Evolutionary conservation across 2,329 filamentous ascomycete genomes (phyloP).

Genomic region (Albophoma yamanashiensis): DNA sequence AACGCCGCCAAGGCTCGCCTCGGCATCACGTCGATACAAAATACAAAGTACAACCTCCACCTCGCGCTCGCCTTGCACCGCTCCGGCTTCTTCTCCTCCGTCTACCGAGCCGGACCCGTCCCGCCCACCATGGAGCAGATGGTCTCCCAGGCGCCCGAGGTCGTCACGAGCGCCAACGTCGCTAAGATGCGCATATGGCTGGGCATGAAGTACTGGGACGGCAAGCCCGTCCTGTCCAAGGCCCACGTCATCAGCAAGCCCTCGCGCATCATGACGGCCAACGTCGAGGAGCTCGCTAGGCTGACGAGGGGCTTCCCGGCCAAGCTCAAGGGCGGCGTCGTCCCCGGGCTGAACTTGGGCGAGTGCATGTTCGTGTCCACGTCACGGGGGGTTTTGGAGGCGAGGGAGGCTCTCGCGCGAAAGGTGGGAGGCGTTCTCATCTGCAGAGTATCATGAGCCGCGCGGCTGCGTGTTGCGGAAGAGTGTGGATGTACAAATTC

Average conservation of each 20-base stretch:
- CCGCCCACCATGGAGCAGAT: slow-evolving; percentile 38
- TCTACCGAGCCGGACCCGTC: slow-evolving; percentile 58
- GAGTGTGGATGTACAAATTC: background rate
- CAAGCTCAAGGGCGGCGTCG: slow-evolving; percentile 47
- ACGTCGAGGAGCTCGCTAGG: slow-evolving; percentile 47
- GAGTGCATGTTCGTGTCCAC: slow-evolving; percentile 77
- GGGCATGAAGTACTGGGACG: slow-evolving; percentile 82
- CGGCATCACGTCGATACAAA: slow-evolving; percentile 71
- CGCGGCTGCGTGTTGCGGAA: background rate
- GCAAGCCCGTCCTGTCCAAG: slow-evolving; percentile 63
- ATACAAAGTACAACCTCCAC: slow-evolving; percentile 69
- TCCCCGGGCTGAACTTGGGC: slow-evolving; percentile 67
- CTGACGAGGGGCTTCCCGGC: slow-evolving; percentile 60
- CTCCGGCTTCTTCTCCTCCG: slow-evolving; percentile 68
- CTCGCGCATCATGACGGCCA: slow-evolving; percentile 58
- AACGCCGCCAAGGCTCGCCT: slow-evolving; percentile 80
- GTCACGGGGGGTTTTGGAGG: slow-evolving; percentile 67
- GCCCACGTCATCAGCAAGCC: slow-evolving; percentile 63
- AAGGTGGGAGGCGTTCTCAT: slow-evolving; percentile 72
- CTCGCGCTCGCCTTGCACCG: slow-evolving; percentile 71
- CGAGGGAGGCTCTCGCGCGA: slow-evolving; percentile 70
- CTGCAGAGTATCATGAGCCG: slow-evolving; percentile 49
- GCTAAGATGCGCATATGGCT: slow-evolving; percentile 72
- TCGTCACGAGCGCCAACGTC: slow-evolving; percentile 59
- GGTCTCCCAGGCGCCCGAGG: slow-evolving; percentile 36